Percentiles rank a stretch among this genome's conserved stretches.
Conservation (phyloP, 495 filamentous ascomycete species). For the Penicillium longicatenatum region DNA sequence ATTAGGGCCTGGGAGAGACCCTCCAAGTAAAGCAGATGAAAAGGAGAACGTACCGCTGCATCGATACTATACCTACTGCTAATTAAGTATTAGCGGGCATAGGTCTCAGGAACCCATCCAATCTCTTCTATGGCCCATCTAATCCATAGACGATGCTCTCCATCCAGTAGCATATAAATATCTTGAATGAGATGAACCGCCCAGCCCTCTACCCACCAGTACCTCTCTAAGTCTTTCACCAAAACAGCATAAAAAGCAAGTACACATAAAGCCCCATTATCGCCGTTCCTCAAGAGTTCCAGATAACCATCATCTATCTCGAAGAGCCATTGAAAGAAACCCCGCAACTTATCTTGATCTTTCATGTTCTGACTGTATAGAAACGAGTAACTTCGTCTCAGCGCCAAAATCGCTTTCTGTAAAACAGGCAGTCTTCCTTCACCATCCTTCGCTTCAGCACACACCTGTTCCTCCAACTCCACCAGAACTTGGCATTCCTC, state of each 20-base stretch:
- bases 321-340: constrained; percentile 43
- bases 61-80: no score
- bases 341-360: constrained; percentile 46
- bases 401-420: constrained; percentile 11
- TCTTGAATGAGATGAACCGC: constrained; percentile 36
- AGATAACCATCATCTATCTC: constrained; percentile 32
- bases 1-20: no score
- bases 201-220: constrained; percentile 45
- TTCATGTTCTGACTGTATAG: background rate
- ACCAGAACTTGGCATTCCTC: constrained; percentile 1
- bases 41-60: no score
- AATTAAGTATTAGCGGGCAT: no score
- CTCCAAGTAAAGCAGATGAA: no score
- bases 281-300: constrained; percentile 29
- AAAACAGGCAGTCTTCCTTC: background rate
- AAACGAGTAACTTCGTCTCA: constrained; percentile 5
- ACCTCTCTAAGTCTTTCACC: constrained; percentile 33
- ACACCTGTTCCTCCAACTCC: constrained; percentile 1
- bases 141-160: constrained; percentile 43
- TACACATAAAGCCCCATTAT: constrained; percentile 25
- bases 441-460: background rate
- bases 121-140: constrained; percentile 46
- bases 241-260: constrained; percentile 45
- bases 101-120: constrained; percentile 30
- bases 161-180: constrained; percentile 37